Base-by-base conservation (phyloP, 768 basidiomycete genomes). In the Tremella yokohamensis region DNA sequence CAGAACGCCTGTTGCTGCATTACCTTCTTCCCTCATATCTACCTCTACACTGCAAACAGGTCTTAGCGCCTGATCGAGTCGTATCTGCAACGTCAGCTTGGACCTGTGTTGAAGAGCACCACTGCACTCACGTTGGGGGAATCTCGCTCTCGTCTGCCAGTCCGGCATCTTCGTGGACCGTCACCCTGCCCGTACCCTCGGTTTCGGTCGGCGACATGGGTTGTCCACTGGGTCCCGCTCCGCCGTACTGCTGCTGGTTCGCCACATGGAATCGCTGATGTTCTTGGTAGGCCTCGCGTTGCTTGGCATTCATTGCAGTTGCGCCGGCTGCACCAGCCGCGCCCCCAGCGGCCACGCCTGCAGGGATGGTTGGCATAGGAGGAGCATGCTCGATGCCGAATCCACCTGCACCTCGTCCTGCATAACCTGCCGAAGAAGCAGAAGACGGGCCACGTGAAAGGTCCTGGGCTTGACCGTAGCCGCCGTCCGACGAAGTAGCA, bases 251-350 rank as follows among this genome's bases (percentile, higher is more conserved):
- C 12, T 19, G 47, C 39, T 69, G 61, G 44, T 69, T 72, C 18
- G 60, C 54, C 7, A 72, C 65, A 19, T 59, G 49, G 49, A 67
- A 62, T 20, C 72, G 52, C 50, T 68, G 61, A 8, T 60, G 58
- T 40, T 76, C 73, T 15, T 69, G 66, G 44, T 73, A 73, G 18
- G 75, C 75, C 56, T 76, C 75, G 18, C 73, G 39, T 61, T 72
- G 70, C 56, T 76, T 76, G 6, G 71, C 56, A 2, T 56, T 53
- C 69, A 73, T 73, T 22, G 52, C 63, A 1, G 51, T 66, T 34
- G 62, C 69, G 1, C 66, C 66, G 1, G 54, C 60, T 6, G 48
- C 63, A 20, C 56, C 65, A 18, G 63, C 60, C 20, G 58, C 65
- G 12, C 49, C 65, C 37, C 55, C 58, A 13, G 53, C 54, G 4